Percentiles rank a stretch among this genome's conserved stretches.
These are phyloP conservation scores for Trichophyton mentagrophytes DNA, from an alignment of 2,329 filamentous ascomycete genomes.

Conservation along the genomic window DNA sequence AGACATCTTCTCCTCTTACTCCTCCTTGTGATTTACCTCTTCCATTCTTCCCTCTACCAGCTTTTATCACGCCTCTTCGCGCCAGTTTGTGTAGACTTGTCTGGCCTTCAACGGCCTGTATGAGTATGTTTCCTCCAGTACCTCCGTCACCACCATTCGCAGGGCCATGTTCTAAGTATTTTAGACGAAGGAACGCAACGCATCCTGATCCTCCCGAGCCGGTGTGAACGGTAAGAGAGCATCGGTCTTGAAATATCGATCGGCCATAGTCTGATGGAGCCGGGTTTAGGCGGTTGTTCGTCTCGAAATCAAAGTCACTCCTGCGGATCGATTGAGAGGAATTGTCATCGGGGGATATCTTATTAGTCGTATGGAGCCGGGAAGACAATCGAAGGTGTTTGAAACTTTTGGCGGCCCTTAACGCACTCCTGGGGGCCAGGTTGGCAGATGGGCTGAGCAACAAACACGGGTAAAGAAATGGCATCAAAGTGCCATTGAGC, in stretches of 20 bases:
- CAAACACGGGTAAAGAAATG: slow-evolving; percentile 25
- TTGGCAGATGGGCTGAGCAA: slow-evolving; percentile 11
- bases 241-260: slow-evolving; percentile 77
- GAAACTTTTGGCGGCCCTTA: slow-evolving; percentile 11
- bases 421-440: slow-evolving; percentile 4
- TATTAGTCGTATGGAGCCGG: neutral
- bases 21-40: slow-evolving; percentile 45
- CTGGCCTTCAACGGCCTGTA: slow-evolving; percentile 81
- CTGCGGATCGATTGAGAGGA: slow-evolving; percentile 3
- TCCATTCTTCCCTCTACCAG: slow-evolving; percentile 34
- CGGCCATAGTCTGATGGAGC: slow-evolving; percentile 70
- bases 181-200: slow-evolving; percentile 85
- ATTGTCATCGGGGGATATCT: neutral
- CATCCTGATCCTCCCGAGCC: slow-evolving; percentile 82
- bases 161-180: slow-evolving; percentile 76
- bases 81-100: slow-evolving; percentile 89
- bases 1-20: slow-evolving; percentile 68
- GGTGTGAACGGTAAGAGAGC: slow-evolving; percentile 61
- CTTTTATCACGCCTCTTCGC: slow-evolving; percentile 51
- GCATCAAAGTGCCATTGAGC: slow-evolving; percentile 17
- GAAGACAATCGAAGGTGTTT: slow-evolving; percentile 8
- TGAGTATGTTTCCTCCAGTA: slow-evolving; percentile 81
- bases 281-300: slow-evolving; percentile 57
- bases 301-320: slow-evolving; percentile 1
- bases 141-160: slow-evolving; percentile 93